phyloP scores from a whole-genome alignment of 2,329 filamentous ascomycete species.

The Diaporthe vexans region DNA sequence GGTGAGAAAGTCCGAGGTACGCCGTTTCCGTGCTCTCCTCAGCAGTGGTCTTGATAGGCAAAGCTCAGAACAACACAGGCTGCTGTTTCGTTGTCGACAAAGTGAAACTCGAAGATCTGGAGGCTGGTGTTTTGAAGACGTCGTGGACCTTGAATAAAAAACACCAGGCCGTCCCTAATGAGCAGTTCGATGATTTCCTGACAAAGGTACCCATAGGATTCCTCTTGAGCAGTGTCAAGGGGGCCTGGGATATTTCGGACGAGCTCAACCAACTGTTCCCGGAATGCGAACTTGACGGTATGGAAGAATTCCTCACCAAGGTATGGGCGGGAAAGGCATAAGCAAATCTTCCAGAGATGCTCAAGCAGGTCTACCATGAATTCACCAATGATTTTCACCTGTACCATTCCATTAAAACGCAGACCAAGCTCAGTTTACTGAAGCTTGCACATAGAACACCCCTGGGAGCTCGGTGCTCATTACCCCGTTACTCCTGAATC shows the following conservation, averaged over 20 bases:
- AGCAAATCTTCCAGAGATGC: neutral
- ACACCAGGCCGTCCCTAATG: slow-evolving; percentile 52
- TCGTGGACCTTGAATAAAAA: slow-evolving; percentile 56
- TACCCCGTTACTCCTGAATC: too few relatives aligned
- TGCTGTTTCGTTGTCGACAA: slow-evolving; percentile 57
- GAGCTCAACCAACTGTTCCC: slow-evolving; percentile 61
- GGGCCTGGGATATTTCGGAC: slow-evolving; percentile 58
- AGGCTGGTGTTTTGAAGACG: slow-evolving; percentile 55
- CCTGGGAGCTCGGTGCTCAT: too few relatives aligned
- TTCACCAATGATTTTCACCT: too few relatives aligned
- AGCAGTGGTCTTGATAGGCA: too few relatives aligned
- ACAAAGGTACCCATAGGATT: slow-evolving; percentile 57
- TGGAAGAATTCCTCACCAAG: slow-evolving; percentile 57
- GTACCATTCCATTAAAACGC: too few relatives aligned
- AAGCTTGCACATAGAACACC: too few relatives aligned
- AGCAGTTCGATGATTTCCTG: slow-evolving; percentile 51
- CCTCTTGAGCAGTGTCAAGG: slow-evolving; percentile 56
- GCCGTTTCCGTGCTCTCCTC: neutral
- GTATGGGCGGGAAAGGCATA: slow-evolving; percentile 53
- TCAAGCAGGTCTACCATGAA: too few relatives aligned
- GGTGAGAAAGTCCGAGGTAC: slow-evolving; percentile 47
- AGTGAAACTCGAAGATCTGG: slow-evolving; percentile 62
- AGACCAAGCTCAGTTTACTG: too few relatives aligned
- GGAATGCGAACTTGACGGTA: slow-evolving; percentile 56
- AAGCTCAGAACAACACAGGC: slow-evolving; percentile 46